Base-by-base conservation (phyloP, 2,329 filamentous ascomycete species). In the Fusarium sp. region DNA sequence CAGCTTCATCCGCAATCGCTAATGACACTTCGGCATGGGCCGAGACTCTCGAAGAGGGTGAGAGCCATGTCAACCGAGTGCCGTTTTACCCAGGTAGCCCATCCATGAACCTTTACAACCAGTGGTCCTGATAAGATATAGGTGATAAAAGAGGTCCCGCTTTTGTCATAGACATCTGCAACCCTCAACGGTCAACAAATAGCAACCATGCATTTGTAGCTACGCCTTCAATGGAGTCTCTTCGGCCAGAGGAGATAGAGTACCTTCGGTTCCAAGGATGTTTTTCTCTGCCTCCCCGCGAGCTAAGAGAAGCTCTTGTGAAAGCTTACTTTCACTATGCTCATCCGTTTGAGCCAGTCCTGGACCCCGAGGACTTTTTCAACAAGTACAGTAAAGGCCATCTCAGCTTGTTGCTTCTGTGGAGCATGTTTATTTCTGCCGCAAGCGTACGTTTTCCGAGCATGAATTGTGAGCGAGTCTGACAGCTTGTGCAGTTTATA, bases 391-490 rank as follows among this genome's bases (percentile, higher is more conserved):
- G 65, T n/a, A 66, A 68, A 8, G 66, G 64, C 2, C 64, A 57
- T 7, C 52, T 75, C 1, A 77, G 72, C 31, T 66, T 80, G 1
- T 35, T 79, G 7, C 58, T 81, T 9, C 50, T 77, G 0, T 81
- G 79, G 80, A 79, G 79, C 69, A 79, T 82, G 76, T 80, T 81
- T 33, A 56, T 81, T 9, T 79, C 76, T 5, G 72, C 81, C 6
- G 75, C 78, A 71, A 79, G 78, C 61, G 73, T 83, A 74, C 68
- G 84, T 79, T 6, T 48, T 5, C 20, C 7, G 3, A 2, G 13
- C n/a, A 11, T 18, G 2, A 3, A 37, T 8, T 37, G 2, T 7
- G 16, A 18, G 16, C 22, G 18, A 14, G 13, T n/a, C 13, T 39
- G 8, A 48, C 24, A 8, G 16, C 20, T 27, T 29, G 2, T 24